Percentiles rank a stretch among this genome's conserved stretches.
These are phyloP conservation scores for Russula virescens DNA, from an alignment of 768 basidiomycete genomes.

Conservation along the genomic window DNA sequence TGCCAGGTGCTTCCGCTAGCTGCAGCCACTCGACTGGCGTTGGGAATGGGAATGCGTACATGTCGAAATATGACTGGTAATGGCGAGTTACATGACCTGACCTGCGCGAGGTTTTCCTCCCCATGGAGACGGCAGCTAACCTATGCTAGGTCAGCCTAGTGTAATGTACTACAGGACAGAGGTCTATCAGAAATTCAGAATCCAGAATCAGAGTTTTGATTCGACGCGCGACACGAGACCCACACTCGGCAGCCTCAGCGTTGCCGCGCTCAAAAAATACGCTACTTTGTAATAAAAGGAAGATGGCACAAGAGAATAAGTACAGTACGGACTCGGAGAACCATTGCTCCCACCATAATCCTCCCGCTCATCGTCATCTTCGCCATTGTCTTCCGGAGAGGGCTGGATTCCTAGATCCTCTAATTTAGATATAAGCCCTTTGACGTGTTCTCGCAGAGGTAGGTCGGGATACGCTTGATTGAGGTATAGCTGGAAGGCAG, in stretches of 20 bases:
- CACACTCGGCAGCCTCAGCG: too few relatives aligned
- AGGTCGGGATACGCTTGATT: constrained; percentile 70
- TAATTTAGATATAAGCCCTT: constrained; percentile 65
- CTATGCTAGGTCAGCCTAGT: too few relatives aligned
- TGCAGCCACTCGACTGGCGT: neutral
- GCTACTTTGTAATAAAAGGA: neutral
- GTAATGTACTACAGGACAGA: too few relatives aligned
- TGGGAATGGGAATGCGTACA: neutral
- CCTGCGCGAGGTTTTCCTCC: neutral
- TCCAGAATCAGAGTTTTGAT: neutral
- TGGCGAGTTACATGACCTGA: constrained; percentile 1
- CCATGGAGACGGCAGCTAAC: neutral
- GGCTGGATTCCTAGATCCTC: constrained; percentile 61
- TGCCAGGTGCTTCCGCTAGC: neutral
- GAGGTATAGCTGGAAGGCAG: constrained; percentile 51
- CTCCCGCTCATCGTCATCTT: constrained; percentile 52
- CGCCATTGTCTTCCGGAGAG: constrained; percentile 52
- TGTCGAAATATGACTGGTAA: neutral
- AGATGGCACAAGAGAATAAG: neutral
- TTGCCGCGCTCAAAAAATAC: neutral
- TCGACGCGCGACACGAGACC: neutral
- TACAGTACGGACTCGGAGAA: constrained; percentile 21
- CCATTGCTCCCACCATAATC: constrained; percentile 57
- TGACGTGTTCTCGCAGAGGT: constrained; percentile 68
- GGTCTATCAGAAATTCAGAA: too few relatives aligned